Evolutionary conservation across 2,329 filamentous ascomycete genomes (phyloP).

Genomic region (Calonectria montana): DNA sequence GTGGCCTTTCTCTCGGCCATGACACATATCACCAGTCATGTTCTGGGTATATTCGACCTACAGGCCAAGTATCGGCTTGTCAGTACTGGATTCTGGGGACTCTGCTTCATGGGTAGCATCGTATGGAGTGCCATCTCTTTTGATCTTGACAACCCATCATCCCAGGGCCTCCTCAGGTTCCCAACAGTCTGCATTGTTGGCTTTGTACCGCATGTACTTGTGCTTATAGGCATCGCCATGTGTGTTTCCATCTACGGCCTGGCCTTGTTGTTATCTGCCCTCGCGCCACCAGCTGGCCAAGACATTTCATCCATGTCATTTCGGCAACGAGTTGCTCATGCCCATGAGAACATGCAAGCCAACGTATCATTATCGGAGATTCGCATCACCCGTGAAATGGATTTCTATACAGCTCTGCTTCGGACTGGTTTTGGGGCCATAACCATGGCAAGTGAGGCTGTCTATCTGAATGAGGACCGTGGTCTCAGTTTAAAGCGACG

Average conservation of each 20-base stretch:
- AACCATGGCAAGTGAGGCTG: conserved; percentile 93
- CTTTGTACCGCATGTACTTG: conserved; percentile 93
- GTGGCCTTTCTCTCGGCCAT: conserved; percentile 89
- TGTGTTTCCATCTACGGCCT: conserved; percentile 83
- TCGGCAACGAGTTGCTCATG: conserved; percentile 72
- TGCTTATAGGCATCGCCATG: conserved; percentile 80
- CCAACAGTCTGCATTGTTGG: conserved; percentile 95
- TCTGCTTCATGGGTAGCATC: conserved; percentile 90
- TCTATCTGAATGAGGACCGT: conserved; percentile 92
- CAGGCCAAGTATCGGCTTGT: conserved; percentile 84
- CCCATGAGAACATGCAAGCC: conserved; percentile 91
- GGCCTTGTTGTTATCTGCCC: conserved; percentile 80
- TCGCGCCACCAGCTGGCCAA: conserved; percentile 45
- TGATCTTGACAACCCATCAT: conserved; percentile 68
- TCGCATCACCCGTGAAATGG: conserved; percentile 85
- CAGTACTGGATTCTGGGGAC: conserved; percentile 89
- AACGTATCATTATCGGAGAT: conserved; percentile 87
- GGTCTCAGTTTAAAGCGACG: conserved; percentile 77
- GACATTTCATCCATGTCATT: conserved; percentile 53
- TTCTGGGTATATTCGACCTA: conserved; percentile 82
- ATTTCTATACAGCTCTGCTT: conserved; percentile 93
- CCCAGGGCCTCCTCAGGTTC: conserved; percentile 81
- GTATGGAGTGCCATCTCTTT: conserved; percentile 78
- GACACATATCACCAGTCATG: conserved; percentile 87
- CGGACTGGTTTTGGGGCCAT: conserved; percentile 89